phyloP scores from a whole-genome alignment of 2,329 filamentous ascomycete genomes.

The Aureobasidium sp. region DNA sequence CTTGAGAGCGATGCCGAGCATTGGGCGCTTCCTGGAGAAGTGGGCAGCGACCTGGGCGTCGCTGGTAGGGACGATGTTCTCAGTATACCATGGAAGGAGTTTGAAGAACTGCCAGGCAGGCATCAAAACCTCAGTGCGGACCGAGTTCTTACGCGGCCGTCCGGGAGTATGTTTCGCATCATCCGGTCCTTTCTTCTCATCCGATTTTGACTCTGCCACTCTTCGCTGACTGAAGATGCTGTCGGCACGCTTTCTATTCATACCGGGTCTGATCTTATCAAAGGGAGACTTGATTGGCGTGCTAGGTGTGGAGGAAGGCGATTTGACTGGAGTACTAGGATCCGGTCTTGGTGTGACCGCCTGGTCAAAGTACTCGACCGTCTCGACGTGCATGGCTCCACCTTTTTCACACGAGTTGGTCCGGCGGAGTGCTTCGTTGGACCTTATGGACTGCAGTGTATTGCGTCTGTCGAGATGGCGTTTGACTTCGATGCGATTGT shows the following conservation, averaged over 20 bases:
- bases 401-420: conserved; percentile 25
- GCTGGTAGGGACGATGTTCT: conserved; percentile 48
- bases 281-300: conserved; percentile 23
- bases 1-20: conserved; percentile 88
- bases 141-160: conserved; percentile 20
- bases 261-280: conserved; percentile 27
- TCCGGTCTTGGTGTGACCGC: conserved; percentile 15
- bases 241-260: conserved; percentile 36
- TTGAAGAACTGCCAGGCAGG: conserved; percentile 97
- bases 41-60: conserved; percentile 82
- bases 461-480: conserved; percentile 57
- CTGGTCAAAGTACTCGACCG: conserved; percentile 30
- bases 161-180: conserved; percentile 23
- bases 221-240: conserved; percentile 43
- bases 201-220: conserved; percentile 23
- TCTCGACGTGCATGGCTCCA: conserved; percentile 36
- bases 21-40: conserved; percentile 71
- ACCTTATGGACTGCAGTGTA: conserved; percentile 45
- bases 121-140: conserved; percentile 77
- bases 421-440: conserved; percentile 21
- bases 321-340: not conserved
- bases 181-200: conserved; percentile 37
- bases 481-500: conserved; percentile 82
- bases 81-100: conserved; percentile 85
- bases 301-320: conserved; percentile 18